A percentile compares a stretch with the other conserved stretches of the same genome.
These are phyloP conservation scores for Xylariaceae sp. DNA, from an alignment of 2,329 filamentous ascomycete species.

Conservation along the genomic window DNA sequence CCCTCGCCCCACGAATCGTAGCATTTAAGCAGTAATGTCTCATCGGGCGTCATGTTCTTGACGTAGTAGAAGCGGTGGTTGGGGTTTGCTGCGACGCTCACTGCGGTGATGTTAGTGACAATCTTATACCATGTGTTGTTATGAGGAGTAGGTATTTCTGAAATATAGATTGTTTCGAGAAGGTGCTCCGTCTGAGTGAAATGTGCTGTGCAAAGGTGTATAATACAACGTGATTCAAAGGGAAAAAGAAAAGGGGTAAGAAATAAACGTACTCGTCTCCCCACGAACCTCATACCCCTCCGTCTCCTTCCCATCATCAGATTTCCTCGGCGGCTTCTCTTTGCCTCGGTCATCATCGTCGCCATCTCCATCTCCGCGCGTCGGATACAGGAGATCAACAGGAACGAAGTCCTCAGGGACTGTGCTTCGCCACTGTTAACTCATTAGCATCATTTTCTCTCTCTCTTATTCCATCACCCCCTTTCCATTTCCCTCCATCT, in stretches of 20 bases:
- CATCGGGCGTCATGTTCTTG: slow-evolving; percentile 60
- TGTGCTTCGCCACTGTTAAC: slow-evolving; percentile 53
- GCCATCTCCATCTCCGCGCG: slow-evolving; percentile 25
- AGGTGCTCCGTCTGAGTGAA: too few species aligned
- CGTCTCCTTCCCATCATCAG: slow-evolving; percentile 45
- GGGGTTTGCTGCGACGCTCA: slow-evolving; percentile 52
- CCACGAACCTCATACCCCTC: slow-evolving; percentile 57
- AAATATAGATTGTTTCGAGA: too few species aligned
- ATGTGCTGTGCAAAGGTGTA: too few species aligned
- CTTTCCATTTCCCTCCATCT: too few species aligned
- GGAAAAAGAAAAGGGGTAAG: neutral
- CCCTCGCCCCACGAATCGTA: slow-evolving; percentile 46
- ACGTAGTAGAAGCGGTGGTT: slow-evolving; percentile 59
- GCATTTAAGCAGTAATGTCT: slow-evolving; percentile 47
- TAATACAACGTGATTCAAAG: too few species aligned
- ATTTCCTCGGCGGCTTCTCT: slow-evolving; percentile 40
- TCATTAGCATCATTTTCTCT: too few species aligned
- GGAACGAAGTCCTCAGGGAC: slow-evolving; percentile 52
- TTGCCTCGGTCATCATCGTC: slow-evolving; percentile 54
- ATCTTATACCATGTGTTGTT: too few species aligned
- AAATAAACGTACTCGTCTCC: slow-evolving; percentile 45
- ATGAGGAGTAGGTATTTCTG: too few species aligned
- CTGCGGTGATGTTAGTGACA: too few species aligned
- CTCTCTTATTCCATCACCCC: too few species aligned
- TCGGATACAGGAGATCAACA: slow-evolving; percentile 58